Evolutionary conservation across 352 stramenopile genomes (phyloP), one percentile per base, ranked within the genome.

Genomic region (Blastocystis sp.): DNA sequence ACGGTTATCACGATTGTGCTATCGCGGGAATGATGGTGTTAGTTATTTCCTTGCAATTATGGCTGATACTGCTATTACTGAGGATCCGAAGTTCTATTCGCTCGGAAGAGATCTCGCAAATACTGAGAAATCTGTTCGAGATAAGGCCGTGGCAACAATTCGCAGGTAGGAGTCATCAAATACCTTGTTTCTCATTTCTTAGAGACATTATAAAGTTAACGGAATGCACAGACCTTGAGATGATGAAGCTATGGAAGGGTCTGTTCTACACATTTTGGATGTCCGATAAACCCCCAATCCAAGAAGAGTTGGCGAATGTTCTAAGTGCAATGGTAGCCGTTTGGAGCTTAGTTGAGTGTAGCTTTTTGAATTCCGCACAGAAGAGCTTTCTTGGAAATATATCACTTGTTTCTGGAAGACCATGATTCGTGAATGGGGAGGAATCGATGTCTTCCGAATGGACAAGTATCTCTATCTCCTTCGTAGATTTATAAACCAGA

Each of bases 251-350:
- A 43, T 95, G 93, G 93, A 95, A 95, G 90, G 91, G 92, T 29
- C 76, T 96, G 20, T 96, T 93, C 91, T 94, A 94, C 87, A 94
- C 92, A 53, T 90, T 96, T 15, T 96, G 94, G 90, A 94, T 95
- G 92, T 92, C 91, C 1, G 94, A 96, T 84, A 94, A 94, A 79
- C 91, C 91, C 41, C 91, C 92, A 3, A 93, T 95, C 26, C 94
- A 96, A 90, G 90, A 94, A 68, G 93, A 95, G 87, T 90, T 96
- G 5, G 92, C 91, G 4, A 91, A 94, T 90, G 89, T 92, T 13
- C 80, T 96, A 15, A 91, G 92, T 15, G 89, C 93, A 43, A 84
- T 95, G n/a, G 92, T 96, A 76, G 93, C 92, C 90, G 93, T 90
- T 70, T 80, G 93, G 73, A 87, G 91, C 91, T 91, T 11, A 92